Evolutionary conservation across 1,139 yeast species (phyloP).

Genomic region (Tardiomyces blankii): DNA sequence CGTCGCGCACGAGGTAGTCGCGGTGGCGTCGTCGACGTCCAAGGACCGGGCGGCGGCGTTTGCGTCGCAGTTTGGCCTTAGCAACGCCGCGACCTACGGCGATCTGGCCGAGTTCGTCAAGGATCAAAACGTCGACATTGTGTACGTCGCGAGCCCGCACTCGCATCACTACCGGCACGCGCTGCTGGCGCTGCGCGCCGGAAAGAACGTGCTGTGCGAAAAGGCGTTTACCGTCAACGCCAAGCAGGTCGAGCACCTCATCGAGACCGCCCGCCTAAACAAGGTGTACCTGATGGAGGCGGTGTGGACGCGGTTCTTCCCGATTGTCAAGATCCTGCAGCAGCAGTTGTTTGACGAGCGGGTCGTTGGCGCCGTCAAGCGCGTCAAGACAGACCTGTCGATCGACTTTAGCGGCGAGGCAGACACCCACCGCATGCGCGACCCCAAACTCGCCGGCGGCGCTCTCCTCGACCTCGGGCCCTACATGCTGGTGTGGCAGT

Average conservation of each 20-base stretch:
- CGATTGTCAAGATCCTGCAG: conserved; percentile 33
- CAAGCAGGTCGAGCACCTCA: conserved; percentile 35
- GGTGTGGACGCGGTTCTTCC: conserved; percentile 56
- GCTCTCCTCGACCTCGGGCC: conserved; percentile 51
- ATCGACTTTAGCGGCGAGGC: conserved; percentile 26
- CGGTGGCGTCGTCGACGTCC: conserved; percentile 22
- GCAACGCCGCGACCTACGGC: conserved; percentile 16
- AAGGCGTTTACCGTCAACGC: conserved; percentile 49
- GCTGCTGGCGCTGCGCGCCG: conserved; percentile 37
- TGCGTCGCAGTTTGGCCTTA: conserved; percentile 7
- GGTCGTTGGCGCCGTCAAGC: conserved; percentile 36
- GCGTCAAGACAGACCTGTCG: conserved; percentile 34
- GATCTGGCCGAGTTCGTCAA: conserved; percentile 30
- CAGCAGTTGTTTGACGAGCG: conserved; percentile 34
- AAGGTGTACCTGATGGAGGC: conserved; percentile 50
- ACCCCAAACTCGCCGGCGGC: conserved; percentile 46
- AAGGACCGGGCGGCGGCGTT: conserved; percentile 18
- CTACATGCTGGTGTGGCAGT: conserved; percentile 39
- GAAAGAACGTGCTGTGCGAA: conserved; percentile 51
- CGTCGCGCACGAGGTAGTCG: conserved; percentile 22
- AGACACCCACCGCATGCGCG: conserved; percentile 18
- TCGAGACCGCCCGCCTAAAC: conserved; percentile 36
- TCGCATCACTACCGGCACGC: conserved; percentile 41
- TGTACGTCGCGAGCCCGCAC: conserved; percentile 54
- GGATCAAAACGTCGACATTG: conserved; percentile 38